Percentiles rank a stretch among this genome's conserved stretches.
phyloP scores from a whole-genome alignment of 2,329 filamentous ascomycete species.

The Gnomoniopsis smithogilvyi region DNA sequence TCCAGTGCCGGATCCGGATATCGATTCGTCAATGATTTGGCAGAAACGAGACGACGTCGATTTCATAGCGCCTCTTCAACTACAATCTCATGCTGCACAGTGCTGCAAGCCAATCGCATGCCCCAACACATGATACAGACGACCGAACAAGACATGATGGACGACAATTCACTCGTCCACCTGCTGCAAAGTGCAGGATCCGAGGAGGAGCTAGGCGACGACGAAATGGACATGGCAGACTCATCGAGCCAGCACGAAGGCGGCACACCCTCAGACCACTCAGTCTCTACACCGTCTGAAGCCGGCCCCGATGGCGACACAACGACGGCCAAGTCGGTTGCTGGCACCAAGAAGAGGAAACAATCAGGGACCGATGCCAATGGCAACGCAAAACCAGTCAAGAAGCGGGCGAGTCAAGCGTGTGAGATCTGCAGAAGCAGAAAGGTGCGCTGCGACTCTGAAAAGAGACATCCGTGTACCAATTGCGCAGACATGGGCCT shows the following conservation, averaged over 20 bases:
- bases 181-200: not conserved
- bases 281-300: not conserved
- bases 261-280: constrained; percentile 2
- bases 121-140: not conserved
- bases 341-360: constrained; percentile 23
- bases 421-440: constrained; percentile 85
- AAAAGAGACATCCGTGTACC: constrained; percentile 81
- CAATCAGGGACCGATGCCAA: constrained; percentile 29
- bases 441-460: constrained; percentile 92
- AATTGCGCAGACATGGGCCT: constrained; percentile 61
- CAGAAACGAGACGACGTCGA: not conserved
- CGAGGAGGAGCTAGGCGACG: not conserved
- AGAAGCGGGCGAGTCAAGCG: constrained; percentile 80
- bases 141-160: not conserved
- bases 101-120: not conserved
- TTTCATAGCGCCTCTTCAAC: not conserved
- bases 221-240: constrained; percentile 5
- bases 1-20: not conserved
- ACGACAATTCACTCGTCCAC: not conserved
- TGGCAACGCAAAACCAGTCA: constrained; percentile 34
- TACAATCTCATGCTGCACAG: not conserved
- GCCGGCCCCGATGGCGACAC: not conserved
- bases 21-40: not conserved
- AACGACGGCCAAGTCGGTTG: not conserved
- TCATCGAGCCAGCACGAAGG: not conserved